Conservation (phyloP, 441 rosid species). For the Eutrema salsugineum region DNA sequence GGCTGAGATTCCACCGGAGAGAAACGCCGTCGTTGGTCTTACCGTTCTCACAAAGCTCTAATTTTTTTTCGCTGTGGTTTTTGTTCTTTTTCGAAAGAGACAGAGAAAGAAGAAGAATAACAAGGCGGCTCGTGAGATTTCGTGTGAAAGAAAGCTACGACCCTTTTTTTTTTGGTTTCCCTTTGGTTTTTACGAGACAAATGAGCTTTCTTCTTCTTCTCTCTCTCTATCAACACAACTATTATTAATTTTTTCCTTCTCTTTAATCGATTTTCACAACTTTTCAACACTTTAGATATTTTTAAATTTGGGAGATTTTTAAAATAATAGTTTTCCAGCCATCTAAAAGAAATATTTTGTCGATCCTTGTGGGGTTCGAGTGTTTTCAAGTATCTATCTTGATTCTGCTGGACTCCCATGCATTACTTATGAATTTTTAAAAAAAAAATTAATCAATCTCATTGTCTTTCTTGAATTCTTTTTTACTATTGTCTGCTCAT, state of each 20-base stretch:
- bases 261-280: slow-evolving; percentile 4
- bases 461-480: background rate
- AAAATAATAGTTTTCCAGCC: background rate
- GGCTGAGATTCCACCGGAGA: slow-evolving; percentile 23
- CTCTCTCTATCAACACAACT: slow-evolving; percentile 3
- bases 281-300: slow-evolving; percentile 14
- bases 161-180: background rate
- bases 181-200: slow-evolving; percentile 26
- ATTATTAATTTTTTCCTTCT: background rate
- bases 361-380: slow-evolving; percentile 33
- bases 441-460: background rate
- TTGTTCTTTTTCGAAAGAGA: background rate
- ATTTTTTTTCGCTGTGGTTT: background rate
- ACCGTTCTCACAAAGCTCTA: background rate
- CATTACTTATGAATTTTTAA: background rate
- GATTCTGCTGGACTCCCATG: slow-evolving; percentile 26
- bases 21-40: background rate
- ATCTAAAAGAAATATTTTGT: slow-evolving; percentile 26
- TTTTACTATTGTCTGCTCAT: background rate
- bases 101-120: background rate
- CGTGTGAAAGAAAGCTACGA: slow-evolving; percentile 28
- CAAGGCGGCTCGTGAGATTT: slow-evolving; percentile 27
- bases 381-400: slow-evolving; percentile 28
- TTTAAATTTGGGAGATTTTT: background rate
- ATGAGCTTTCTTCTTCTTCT: background rate